Conservation (phyloP, 345 rosid genomes). For the Mallotus nudiflorus region DNA sequence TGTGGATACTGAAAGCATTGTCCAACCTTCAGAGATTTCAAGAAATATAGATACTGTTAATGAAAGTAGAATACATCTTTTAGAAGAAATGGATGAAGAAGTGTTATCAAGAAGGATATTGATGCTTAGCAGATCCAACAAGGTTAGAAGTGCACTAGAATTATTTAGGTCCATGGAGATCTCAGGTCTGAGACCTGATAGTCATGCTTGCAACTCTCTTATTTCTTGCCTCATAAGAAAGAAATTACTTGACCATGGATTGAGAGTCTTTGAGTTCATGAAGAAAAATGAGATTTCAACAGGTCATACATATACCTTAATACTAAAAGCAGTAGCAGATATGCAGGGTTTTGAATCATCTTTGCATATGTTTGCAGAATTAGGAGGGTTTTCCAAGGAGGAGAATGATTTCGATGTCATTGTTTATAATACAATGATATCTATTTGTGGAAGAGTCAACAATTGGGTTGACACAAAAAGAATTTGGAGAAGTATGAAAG, state of each 20-base stretch:
- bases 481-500: conserved; percentile 62
- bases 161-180: conserved; percentile 59
- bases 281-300: conserved; percentile 44
- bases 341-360: conserved; percentile 55
- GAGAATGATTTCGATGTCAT: conserved; percentile 49
- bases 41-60: not conserved
- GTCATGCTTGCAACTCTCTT: conserved; percentile 70
- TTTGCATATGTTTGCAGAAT: conserved; percentile 47
- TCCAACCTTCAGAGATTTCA: conserved; percentile 9
- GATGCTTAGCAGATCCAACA: conserved; percentile 70
- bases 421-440: conserved; percentile 74
- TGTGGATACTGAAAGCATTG: conserved; percentile 19
- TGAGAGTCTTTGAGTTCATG: conserved; percentile 60
- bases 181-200: conserved; percentile 44
- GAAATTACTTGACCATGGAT: conserved; percentile 39
- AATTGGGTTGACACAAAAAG: conserved; percentile 58
- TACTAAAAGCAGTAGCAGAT: conserved; percentile 63
- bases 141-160: conserved; percentile 66
- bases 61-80: conserved; percentile 41
- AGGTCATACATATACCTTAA: conserved; percentile 63
- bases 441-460: conserved; percentile 57
- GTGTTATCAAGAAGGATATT: conserved; percentile 63
- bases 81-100: conserved; percentile 68
- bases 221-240: conserved; percentile 66
- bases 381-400: conserved; percentile 41